Conservation (phyloP, 257 asterid species). For the Capsicum rhomboideum region DNA sequence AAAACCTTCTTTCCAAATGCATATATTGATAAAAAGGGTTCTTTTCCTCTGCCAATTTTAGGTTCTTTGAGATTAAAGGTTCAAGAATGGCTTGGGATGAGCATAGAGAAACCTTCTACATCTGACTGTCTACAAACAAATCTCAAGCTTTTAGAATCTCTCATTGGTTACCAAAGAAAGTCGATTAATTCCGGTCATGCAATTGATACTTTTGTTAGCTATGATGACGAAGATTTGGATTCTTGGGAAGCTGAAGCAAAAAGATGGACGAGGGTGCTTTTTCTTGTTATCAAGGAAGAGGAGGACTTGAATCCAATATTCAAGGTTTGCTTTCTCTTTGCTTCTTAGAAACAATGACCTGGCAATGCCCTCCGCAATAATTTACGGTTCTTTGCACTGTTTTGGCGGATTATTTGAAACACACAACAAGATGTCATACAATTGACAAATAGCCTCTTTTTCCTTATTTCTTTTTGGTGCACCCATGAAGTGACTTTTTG, state of each 20-base stretch:
- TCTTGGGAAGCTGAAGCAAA: constrained; percentile 75
- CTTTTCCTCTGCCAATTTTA: constrained; percentile 10
- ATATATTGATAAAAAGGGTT: background rate
- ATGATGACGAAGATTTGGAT: constrained; percentile 77
- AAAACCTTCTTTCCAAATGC: background rate
- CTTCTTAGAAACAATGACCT: background rate
- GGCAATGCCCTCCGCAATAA: background rate
- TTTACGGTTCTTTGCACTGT: background rate
- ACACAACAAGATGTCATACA: background rate
- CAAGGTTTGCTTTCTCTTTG: constrained; percentile 29
- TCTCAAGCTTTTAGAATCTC: constrained; percentile 39
- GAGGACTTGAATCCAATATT: constrained; percentile 41
- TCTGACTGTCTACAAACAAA: constrained; percentile 5
- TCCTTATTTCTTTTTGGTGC: too few species aligned
- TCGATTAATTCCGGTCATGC: constrained; percentile 37
- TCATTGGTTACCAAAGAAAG: constrained; percentile 46
- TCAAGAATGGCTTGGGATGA: constrained; percentile 52
- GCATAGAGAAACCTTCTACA: constrained; percentile 9
- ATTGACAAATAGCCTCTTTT: too few species aligned
- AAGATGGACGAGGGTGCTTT: constrained; percentile 84
- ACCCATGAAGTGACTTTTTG: too few species aligned
- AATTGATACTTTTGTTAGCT: constrained; percentile 28
- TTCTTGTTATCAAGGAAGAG: constrained; percentile 41
- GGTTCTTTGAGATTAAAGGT: constrained; percentile 60
- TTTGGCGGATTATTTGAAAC: background rate